phyloP scores from a whole-genome alignment of 2,329 filamentous ascomycete species.

The Exophiala xenobiotica region DNA sequence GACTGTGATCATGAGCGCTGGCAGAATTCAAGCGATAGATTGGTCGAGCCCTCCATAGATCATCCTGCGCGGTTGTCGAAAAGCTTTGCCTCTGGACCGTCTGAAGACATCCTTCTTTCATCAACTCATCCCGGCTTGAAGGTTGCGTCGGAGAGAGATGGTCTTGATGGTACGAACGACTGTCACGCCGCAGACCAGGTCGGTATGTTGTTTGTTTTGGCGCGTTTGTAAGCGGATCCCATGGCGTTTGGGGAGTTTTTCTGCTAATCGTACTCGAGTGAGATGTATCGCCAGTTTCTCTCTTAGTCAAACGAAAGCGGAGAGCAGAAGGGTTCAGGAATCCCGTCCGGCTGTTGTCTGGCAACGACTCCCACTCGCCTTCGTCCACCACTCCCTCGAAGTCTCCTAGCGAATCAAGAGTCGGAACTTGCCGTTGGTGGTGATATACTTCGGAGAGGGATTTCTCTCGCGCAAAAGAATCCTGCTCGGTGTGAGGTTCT shows the following conservation, averaged over 20 bases:
- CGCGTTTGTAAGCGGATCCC: conserved; percentile 18
- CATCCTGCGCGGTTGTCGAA: no score
- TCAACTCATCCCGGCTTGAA: neutral
- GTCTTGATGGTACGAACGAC: neutral
- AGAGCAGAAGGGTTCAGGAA: conserved; percentile 21
- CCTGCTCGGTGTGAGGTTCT: no score
- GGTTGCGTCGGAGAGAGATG: neutral
- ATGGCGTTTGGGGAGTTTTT: conserved; percentile 18
- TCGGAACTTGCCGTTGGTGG: neutral
- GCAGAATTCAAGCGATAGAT: conserved; percentile 1
- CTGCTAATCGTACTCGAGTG: neutral
- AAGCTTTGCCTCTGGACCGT: neutral
- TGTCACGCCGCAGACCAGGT: neutral
- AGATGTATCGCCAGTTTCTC: conserved; percentile 9
- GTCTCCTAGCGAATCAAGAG: neutral
- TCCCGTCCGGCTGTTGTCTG: conserved; percentile 18
- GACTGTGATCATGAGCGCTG: neutral
- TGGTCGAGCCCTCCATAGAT: neutral
- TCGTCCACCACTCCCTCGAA: conserved; percentile 5
- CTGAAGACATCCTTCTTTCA: neutral
- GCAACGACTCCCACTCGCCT: conserved; percentile 11
- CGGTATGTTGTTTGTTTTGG: neutral
- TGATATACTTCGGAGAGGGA: neutral
- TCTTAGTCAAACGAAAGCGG: conserved; percentile 21
- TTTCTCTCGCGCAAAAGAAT: no score